A percentile compares a stretch with the other conserved stretches of the same genome.
These are phyloP conservation scores for Leccinum subgranulosum DNA, from an alignment of 768 basidiomycete genomes.

Conservation along the genomic window DNA sequence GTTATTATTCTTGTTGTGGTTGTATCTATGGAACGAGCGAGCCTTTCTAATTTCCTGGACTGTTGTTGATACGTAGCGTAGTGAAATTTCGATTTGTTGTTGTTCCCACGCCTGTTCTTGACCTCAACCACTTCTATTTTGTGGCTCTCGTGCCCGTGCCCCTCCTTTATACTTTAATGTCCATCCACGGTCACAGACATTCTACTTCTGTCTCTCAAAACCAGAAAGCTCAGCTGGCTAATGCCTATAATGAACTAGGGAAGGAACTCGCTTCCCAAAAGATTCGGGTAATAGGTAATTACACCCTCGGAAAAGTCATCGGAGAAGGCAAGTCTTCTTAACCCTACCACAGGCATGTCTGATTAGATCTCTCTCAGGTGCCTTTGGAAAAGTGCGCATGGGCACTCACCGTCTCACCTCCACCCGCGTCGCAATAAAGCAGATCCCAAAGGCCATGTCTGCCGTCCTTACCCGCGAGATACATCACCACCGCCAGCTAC, in stretches of 20 bases:
- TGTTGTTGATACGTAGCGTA: slow-evolving; percentile 6
- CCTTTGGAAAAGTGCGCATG: slow-evolving; percentile 93
- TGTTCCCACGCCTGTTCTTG: slow-evolving; percentile 26
- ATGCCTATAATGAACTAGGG: slow-evolving; percentile 95
- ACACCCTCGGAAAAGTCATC: slow-evolving; percentile 89
- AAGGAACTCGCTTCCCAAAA: slow-evolving; percentile 91
- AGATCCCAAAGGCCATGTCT: slow-evolving; percentile 93
- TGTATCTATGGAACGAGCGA: slow-evolving; percentile 42
- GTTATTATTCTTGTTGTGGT: slow-evolving; percentile 28
- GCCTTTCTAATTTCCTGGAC: slow-evolving; percentile 26
- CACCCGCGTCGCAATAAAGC: slow-evolving; percentile 93
- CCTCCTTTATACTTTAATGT: slow-evolving; percentile 42
- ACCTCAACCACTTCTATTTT: slow-evolving; percentile 15
- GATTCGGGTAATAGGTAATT: slow-evolving; percentile 90
- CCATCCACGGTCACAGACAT: slow-evolving; percentile 56
- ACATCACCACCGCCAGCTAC: slow-evolving; percentile 95
- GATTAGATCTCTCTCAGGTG: slow-evolving; percentile 50
- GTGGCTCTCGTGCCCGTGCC: slow-evolving; percentile 35
- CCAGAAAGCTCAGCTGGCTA: slow-evolving; percentile 85
- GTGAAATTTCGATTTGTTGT: slow-evolving; percentile 23
- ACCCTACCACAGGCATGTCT: slow-evolving; percentile 12
- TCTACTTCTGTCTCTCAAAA: slow-evolving; percentile 65
- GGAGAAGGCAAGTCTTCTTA: slow-evolving; percentile 73
- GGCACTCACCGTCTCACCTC: slow-evolving; percentile 92
- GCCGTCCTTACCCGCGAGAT: slow-evolving; percentile 93